These are phyloP conservation scores for Haplosporangium gracile DNA, from an alignment of 192 early-diverging fungal genomes.

Conservation along the genomic window DNA sequence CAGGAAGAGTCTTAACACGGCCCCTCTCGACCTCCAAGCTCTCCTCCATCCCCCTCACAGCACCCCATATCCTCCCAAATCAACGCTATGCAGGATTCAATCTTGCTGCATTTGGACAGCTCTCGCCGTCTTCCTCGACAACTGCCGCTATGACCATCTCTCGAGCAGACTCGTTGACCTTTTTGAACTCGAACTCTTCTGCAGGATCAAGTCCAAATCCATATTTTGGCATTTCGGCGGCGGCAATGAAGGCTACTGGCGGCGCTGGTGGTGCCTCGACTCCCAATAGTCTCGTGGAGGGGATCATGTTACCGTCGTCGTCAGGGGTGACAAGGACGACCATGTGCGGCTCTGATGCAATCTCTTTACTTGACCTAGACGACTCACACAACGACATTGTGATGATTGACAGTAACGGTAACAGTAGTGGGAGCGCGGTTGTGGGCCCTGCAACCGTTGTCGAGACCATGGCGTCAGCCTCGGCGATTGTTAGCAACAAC, in stretches of 20 bases:
- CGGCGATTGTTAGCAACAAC: conserved; percentile 28
- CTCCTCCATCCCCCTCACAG: conserved; percentile 26
- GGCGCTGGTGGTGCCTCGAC: background rate
- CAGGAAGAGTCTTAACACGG: conserved; percentile 42
- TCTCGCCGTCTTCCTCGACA: conserved; percentile 34
- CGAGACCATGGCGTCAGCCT: conserved; percentile 43
- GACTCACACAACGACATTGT: conserved; percentile 44
- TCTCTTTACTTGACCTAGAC: conserved; percentile 38
- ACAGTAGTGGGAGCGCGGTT: conserved; percentile 25
- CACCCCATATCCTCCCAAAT: conserved; percentile 47
- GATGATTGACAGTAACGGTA: conserved; percentile 51
- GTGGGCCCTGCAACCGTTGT: conserved; percentile 36
- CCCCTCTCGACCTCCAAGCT: conserved; percentile 46
- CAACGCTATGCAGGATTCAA: conserved; percentile 46
- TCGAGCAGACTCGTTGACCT: conserved; percentile 28
- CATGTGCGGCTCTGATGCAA: conserved; percentile 44
- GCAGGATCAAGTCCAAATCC: conserved; percentile 15
- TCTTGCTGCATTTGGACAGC: conserved; percentile 43
- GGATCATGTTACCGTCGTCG: background rate
- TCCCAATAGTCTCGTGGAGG: conserved; percentile 12
- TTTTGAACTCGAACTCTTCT: conserved; percentile 24
- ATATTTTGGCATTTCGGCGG: conserved; percentile 21
- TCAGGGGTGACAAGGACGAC: conserved; percentile 13
- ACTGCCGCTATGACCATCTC: conserved; percentile 36
- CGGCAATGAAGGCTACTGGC: background rate